Conservation (phyloP, 1,139 yeast species). For the Insectozyma bohioensis region DNA sequence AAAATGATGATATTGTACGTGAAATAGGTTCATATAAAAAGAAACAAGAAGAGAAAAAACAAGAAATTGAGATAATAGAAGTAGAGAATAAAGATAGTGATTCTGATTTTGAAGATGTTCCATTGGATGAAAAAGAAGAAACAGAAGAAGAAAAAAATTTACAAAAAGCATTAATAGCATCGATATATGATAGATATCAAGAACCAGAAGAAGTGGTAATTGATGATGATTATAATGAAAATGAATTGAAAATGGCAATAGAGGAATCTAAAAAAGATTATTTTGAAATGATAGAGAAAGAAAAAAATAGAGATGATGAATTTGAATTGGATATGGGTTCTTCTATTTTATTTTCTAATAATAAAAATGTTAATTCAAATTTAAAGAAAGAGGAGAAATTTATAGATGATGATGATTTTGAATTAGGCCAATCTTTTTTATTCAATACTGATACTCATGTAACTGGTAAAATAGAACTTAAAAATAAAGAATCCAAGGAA, state of each 20-base stretch:
- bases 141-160: conserved; percentile 30
- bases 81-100: conserved; percentile 28
- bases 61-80: conserved; percentile 28
- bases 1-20: conserved; percentile 26
- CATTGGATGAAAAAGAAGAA: conserved; percentile 26
- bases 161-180: conserved; percentile 35
- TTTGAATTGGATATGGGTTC: conserved; percentile 12
- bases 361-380: not conserved
- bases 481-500: not conserved
- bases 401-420: not conserved
- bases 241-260: conserved; percentile 46
- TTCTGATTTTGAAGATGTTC: conserved; percentile 66
- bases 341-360: conserved; percentile 15
- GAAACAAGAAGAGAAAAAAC: conserved; percentile 5
- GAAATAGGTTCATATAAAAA: conserved; percentile 8
- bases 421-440: conserved; percentile 13
- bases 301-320: conserved; percentile 14
- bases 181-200: conserved; percentile 34
- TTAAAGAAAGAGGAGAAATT: not conserved
- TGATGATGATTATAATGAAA: conserved; percentile 23
- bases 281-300: conserved; percentile 19
- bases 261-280: conserved; percentile 45
- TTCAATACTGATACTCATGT: conserved; percentile 9
- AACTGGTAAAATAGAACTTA: conserved; percentile 9
- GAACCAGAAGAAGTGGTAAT: not conserved